Conservation (phyloP, 345 rosid species). For the Citrus sinensis region DVS_A1.0 CM039167.1:1646501-1647000, state of each 20-base stretch:
- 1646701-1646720: slow-evolving; percentile 91
- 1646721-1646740: slow-evolving; percentile 74
- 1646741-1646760: slow-evolving; percentile 90
- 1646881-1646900: slow-evolving; percentile 86
- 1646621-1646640: slow-evolving; percentile 75
- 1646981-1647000: slow-evolving; percentile 71
- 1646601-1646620: slow-evolving; percentile 90
- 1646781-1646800: slow-evolving; percentile 81
- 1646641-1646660: slow-evolving; percentile 74
- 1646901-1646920: slow-evolving; percentile 79
- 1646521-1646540: slow-evolving; percentile 85
- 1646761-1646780: slow-evolving; percentile 71
- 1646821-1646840: slow-evolving; percentile 77
- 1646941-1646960: slow-evolving; percentile 64
- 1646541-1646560: slow-evolving; percentile 85
- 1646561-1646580: slow-evolving; percentile 77
- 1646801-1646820: slow-evolving; percentile 78
- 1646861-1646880: slow-evolving; percentile 74
- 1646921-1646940: slow-evolving; percentile 64
- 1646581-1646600: slow-evolving; percentile 86
- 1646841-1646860: slow-evolving; percentile 85
- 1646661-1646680: slow-evolving; percentile 69
- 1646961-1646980: slow-evolving; percentile 73
- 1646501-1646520: slow-evolving; percentile 75
- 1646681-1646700: slow-evolving; percentile 71